These are phyloP conservation scores for Phytophthora fragariaefolia DNA, from an alignment of 352 stramenopile genomes.

Conservation along the genomic window DNA sequence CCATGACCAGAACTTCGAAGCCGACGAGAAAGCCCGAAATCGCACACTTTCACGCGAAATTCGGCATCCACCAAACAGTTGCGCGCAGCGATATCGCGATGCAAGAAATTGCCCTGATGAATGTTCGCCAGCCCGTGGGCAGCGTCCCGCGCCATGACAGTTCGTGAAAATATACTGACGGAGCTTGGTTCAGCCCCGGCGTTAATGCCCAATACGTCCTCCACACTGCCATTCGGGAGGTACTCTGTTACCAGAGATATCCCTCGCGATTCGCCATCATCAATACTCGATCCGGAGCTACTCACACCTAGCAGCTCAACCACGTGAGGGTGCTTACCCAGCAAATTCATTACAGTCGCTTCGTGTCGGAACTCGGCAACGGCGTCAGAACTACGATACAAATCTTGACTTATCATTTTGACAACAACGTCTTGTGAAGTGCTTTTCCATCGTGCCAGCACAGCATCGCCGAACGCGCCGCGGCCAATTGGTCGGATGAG, in stretches of 20 bases:
- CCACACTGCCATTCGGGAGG: conserved; percentile 68
- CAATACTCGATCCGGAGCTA: conserved; percentile 11
- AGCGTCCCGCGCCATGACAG: conserved; percentile 71
- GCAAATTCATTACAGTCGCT: conserved; percentile 74
- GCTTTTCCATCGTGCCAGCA: conserved; percentile 67
- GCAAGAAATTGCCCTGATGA: conserved; percentile 64
- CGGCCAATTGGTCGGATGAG: conserved; percentile 65
- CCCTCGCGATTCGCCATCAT: conserved; percentile 1
- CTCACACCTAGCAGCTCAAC: conserved; percentile 70
- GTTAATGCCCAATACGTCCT: conserved; percentile 45
- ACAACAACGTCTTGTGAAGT: conserved; percentile 63
- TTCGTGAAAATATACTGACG: conserved; percentile 62
- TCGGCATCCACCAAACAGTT: conserved; percentile 73
- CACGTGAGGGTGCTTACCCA: conserved; percentile 77
- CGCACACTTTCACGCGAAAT: conserved; percentile 75
- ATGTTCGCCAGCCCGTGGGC: conserved; percentile 73
- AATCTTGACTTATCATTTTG: conserved; percentile 60
- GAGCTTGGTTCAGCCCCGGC: neutral
- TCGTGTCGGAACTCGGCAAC: conserved; percentile 71
- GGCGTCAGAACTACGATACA: conserved; percentile 49
- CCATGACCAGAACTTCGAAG: conserved; percentile 20
- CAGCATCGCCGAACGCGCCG: conserved; percentile 70
- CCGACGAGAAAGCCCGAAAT: conserved; percentile 72
- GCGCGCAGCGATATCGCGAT: conserved; percentile 71
- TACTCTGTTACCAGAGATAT: conserved; percentile 75